Conservation (phyloP, 805 yeast species). For the Tetrapisispora nanseiensis region DNA sequence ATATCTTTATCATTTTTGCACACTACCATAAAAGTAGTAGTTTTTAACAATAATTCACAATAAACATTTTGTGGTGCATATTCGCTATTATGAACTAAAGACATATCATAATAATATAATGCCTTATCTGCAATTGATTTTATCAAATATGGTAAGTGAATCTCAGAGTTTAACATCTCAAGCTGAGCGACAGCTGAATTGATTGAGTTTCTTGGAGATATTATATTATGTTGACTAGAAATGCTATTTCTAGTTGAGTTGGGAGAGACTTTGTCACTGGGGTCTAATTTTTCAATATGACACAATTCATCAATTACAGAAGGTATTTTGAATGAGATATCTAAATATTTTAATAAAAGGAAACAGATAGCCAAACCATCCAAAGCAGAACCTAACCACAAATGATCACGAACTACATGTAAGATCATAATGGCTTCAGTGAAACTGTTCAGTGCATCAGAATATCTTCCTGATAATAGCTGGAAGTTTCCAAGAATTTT, state of each 20-base stretch:
- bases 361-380: constrained; percentile 69
- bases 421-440: constrained; percentile 60
- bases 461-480: constrained; percentile 68
- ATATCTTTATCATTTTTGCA: constrained; percentile 42
- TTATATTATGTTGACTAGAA: constrained; percentile 24
- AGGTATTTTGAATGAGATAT: constrained; percentile 23
- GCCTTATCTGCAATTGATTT: constrained; percentile 32
- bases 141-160: constrained; percentile 30
- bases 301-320: constrained; percentile 27
- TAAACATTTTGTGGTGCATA: constrained; percentile 74
- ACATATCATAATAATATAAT: constrained; percentile 38
- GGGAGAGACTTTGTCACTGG: constrained; percentile 3
- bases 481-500: constrained; percentile 71
- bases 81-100: constrained; percentile 55
- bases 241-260: constrained; percentile 17
- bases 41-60: constrained; percentile 60
- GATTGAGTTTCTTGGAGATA: constrained; percentile 42
- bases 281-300: constrained; percentile 21
- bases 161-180: constrained; percentile 1
- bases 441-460: constrained; percentile 61
- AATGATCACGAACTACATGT: constrained; percentile 55
- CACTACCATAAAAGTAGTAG: constrained; percentile 48
- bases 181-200: constrained; percentile 3
- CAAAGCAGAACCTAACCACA: constrained; percentile 86
- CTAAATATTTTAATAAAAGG: constrained; percentile 47